Percentiles rank a stretch among this genome's conserved stretches.
phyloP scores from a whole-genome alignment of 2,329 filamentous ascomycete genomes.

The Venturia pyrina region DNA sequence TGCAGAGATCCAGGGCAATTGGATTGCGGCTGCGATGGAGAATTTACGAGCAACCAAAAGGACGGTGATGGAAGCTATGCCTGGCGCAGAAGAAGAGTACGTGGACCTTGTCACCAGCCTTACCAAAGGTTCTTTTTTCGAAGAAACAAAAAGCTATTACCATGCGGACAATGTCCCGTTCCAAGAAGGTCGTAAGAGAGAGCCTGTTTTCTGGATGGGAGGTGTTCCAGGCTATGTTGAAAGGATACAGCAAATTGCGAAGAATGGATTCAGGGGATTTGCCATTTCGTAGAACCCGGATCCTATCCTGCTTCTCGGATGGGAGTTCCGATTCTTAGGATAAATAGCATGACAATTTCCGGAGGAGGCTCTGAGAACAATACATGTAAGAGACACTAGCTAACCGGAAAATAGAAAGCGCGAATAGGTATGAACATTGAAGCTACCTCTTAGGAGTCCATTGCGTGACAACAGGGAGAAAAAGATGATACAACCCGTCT shows the following conservation, averaged over 20 bases:
- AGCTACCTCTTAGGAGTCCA: too few relatives aligned
- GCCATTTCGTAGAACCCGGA: too few relatives aligned
- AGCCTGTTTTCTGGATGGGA: slow-evolving; percentile 7
- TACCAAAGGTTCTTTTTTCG: background rate
- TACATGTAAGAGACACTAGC: too few relatives aligned
- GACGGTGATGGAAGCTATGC: background rate
- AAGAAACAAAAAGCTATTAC: slow-evolving; percentile 1
- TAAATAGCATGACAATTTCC: too few relatives aligned
- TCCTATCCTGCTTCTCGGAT: too few relatives aligned
- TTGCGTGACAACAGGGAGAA: too few relatives aligned
- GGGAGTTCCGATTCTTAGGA: too few relatives aligned
- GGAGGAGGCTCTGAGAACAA: too few relatives aligned
- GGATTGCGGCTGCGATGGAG: background rate
- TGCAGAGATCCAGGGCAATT: background rate
- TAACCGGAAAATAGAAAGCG: too few relatives aligned
- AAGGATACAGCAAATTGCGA: background rate
- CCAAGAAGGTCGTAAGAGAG: background rate
- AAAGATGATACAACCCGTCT: too few relatives aligned
- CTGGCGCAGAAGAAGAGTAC: background rate
- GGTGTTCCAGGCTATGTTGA: background rate
- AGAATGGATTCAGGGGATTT: background rate
- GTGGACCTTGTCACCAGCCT: background rate
- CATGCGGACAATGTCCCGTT: background rate
- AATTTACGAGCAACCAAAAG: background rate
- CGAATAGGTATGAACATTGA: too few relatives aligned